Evolutionary conservation across 805 yeast genomes (phyloP), one percentile per base, ranked within the genome.

Genomic region (Cyberlindnera mississippiensis): DNA sequence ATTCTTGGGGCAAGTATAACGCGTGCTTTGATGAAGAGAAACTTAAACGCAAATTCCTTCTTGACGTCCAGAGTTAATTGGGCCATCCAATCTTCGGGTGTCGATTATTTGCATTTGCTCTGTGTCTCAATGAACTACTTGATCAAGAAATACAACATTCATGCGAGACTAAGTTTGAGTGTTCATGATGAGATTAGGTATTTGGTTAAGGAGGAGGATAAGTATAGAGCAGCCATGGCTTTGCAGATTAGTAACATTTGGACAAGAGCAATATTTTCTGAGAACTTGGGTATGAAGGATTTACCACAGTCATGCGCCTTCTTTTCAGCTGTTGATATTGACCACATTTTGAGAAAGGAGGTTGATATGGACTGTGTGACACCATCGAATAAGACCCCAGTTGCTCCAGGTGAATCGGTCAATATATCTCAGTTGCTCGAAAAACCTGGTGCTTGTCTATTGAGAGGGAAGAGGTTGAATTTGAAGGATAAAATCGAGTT

Each of bases 51-150:
- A 29, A 76, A 76, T 48, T 67, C 78, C 1, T 93, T 82, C 59
- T 64, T 93, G 50, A 93, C 99, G 0, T 88, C 96, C 2, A 66
- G 99, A 55, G 82, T 90, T 49, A 93, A 93, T 57, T 93, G 99
- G 99, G 87, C 96, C 1, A 93, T 93, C 58, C 99, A 93, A 61
- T 87, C 96, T 17, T 87, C 96, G 2, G 99, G 99, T 28, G 99
- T 95, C 15, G 99, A 93, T 60, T 93, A 95, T 57, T 69, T 93
- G 39, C 99, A 93, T 60, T 60, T 93, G 31, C 61, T 93, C 45
- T 72, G 91, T 37, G 76, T 88, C 4, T 78, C 96, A 0, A 90
- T 95, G 97, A 85, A 87, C 44, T 87, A 89, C 54, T 68, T 93
- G 52, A 69, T 76, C 31, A 71, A 76, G 30, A 73, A 71, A 46